Conservation (phyloP, 768 basidiomycete genomes). For the Gloeopeniophorella convolvens region DNA sequence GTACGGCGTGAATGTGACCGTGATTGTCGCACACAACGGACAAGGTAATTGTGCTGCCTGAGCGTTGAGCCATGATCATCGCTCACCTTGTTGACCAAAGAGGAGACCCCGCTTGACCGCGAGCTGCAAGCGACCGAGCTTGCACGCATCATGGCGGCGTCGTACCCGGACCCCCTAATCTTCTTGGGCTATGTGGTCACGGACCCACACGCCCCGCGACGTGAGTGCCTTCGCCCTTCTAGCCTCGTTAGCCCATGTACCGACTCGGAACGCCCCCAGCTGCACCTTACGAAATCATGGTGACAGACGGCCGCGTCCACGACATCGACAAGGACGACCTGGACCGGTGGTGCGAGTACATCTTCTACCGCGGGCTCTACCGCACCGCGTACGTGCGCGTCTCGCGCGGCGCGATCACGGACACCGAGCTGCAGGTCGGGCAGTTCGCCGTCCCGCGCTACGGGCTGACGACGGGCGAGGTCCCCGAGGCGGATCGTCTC, state of each 20-base stretch:
- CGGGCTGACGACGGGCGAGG: conserved; percentile 47
- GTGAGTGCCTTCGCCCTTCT: conserved; percentile 35
- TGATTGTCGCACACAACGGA: conserved; percentile 88
- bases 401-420: conserved; percentile 78
- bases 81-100: conserved; percentile 31
- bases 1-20: conserved; percentile 69
- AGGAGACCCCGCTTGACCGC: conserved; percentile 85
- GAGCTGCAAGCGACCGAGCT: conserved; percentile 79
- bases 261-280: conserved; percentile 35
- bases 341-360: conserved; percentile 89
- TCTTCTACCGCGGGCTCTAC: conserved; percentile 75
- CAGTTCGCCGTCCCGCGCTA: conserved; percentile 72
- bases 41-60: conserved; percentile 49
- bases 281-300: conserved; percentile 67
- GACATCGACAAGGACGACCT: conserved; percentile 72
- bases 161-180: conserved; percentile 66
- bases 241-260: not conserved
- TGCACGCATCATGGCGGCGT: conserved; percentile 67
- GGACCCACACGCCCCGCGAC: conserved; percentile 53
- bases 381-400: conserved; percentile 78
- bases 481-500: conserved; percentile 58
- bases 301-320: conserved; percentile 70
- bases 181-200: conserved; percentile 82
- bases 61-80: not conserved
- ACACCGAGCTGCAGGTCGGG: conserved; percentile 85